A percentile compares a stretch with the other conserved stretches of the same genome.
These are phyloP conservation scores for Mortierella sp. DNA, from an alignment of 371 early-diverging fungal species.

Conservation along the genomic window DNA sequence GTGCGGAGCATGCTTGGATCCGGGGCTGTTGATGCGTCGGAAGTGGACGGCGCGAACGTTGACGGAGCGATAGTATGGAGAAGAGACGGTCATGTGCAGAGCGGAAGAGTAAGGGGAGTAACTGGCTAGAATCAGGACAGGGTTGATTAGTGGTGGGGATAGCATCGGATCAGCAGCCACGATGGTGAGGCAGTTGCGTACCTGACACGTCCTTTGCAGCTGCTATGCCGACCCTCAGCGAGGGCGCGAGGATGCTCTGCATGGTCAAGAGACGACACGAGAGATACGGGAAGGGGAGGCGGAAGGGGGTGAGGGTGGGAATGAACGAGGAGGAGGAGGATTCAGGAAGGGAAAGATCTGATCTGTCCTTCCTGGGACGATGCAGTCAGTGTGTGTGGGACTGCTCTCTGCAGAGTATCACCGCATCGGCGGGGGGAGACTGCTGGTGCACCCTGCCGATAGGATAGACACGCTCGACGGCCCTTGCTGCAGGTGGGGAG, in stretches of 20 bases:
- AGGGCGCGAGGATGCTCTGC: conserved; percentile 39
- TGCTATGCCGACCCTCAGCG: conserved; percentile 37
- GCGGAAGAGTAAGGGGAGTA: conserved; percentile 17
- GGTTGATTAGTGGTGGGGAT: background rate
- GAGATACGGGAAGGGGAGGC: no score
- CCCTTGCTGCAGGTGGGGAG: no score
- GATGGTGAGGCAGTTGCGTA: conserved; percentile 11
- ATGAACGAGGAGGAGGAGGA: background rate
- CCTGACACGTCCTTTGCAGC: conserved; percentile 26
- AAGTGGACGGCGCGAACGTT: conserved; percentile 29
- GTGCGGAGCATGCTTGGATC: background rate
- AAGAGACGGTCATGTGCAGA: conserved; percentile 33
- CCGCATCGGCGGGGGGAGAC: no score
- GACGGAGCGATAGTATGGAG: conserved; percentile 43
- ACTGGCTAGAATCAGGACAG: conserved; percentile 4
- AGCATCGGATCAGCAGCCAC: background rate
- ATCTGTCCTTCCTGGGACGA: background rate
- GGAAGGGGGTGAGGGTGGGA: background rate
- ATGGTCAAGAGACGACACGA: conserved; percentile 8
- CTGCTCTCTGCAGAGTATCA: no score
- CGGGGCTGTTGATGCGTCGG: background rate
- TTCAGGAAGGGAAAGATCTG: background rate
- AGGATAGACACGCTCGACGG: no score
- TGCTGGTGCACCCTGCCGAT: no score
- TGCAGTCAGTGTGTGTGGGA: no score